These are phyloP conservation scores for Phytopythium mirpurense DNA, from an alignment of 352 stramenopile genomes.

Conservation along the genomic window DNA sequence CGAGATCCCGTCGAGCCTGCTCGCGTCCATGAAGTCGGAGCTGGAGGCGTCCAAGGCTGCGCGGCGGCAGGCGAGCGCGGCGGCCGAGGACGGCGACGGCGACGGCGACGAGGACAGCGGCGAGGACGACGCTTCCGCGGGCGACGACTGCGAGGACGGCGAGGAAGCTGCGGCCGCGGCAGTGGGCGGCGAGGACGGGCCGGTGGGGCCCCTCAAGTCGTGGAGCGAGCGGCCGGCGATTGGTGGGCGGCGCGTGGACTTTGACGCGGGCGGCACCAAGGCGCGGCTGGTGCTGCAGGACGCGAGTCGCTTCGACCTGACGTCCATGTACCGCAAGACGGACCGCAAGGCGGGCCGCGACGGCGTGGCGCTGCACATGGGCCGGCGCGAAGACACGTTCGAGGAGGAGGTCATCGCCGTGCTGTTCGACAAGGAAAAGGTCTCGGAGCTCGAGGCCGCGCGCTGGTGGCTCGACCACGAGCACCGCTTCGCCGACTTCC, in stretches of 20 bases:
- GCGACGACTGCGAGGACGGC: constrained; percentile 1
- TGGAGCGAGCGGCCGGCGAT: constrained; percentile 52
- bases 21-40: constrained; percentile 67
- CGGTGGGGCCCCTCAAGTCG: constrained; percentile 25
- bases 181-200: background rate
- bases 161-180: constrained; percentile 5
- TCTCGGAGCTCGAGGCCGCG: constrained; percentile 65
- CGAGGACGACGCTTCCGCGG: constrained; percentile 3
- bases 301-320: constrained; percentile 70
- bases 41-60: constrained; percentile 43
- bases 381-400: constrained; percentile 65
- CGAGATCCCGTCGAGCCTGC: constrained; percentile 54
- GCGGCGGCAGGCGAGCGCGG: background rate
- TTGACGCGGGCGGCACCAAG: constrained; percentile 72
- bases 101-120: constrained; percentile 6
- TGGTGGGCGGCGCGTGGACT: constrained; percentile 45
- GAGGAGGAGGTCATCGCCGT: constrained; percentile 79
- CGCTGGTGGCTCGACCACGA: constrained; percentile 71
- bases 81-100: background rate
- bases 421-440: constrained; percentile 83
- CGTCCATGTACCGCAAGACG: constrained; percentile 84
- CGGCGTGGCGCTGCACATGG: constrained; percentile 70
- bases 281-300: constrained; percentile 70
- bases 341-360: constrained; percentile 70
- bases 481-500: constrained; percentile 46